A percentile compares a stretch with the other conserved stretches of the same genome.
Evolutionary conservation across 108 stramenopile species (phyloP).

Genomic region (Cyclotella cryptica): DNA sequence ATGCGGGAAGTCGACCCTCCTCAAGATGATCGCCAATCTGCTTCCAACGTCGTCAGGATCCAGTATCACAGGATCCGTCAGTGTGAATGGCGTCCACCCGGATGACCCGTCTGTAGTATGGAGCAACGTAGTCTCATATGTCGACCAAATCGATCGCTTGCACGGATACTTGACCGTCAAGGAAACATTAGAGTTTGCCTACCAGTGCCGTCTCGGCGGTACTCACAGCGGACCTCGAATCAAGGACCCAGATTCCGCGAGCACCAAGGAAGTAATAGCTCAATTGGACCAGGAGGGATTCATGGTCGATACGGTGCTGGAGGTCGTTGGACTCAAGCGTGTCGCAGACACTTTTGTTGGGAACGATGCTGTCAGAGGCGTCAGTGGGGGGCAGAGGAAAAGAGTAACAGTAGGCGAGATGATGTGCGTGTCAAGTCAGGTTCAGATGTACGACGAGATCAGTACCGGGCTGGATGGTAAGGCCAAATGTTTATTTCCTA

Average conservation of each 20-base stretch:
- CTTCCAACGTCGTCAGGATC: conserved; percentile 6
- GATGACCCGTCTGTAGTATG: conserved; percentile 48
- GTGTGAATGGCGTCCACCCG: conserved; percentile 42
- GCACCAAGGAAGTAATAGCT: conserved; percentile 16
- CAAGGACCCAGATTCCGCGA: conserved; percentile 10
- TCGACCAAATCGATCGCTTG: conserved; percentile 81
- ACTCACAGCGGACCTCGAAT: not conserved
- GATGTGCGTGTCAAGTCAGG: conserved; percentile 49
- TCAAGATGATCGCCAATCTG: conserved; percentile 15
- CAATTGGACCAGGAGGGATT: conserved; percentile 29
- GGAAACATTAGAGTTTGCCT: conserved; percentile 87
- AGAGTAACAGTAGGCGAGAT: conserved; percentile 91
- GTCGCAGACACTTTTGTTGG: conserved; percentile 86
- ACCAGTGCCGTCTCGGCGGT: conserved; percentile 59
- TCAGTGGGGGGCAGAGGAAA: conserved; percentile 89
- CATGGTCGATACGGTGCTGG: conserved; percentile 60
- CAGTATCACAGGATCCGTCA: conserved; percentile 44
- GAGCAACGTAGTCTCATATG: conserved; percentile 52
- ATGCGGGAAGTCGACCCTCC: conserved; percentile 24
- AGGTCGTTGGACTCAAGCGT: conserved; percentile 64
- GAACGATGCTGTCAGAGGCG: conserved; percentile 76
- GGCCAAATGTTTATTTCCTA: no score
- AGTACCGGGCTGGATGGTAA: conserved; percentile 59
- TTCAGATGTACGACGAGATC: conserved; percentile 66
- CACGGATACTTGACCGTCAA: conserved; percentile 76